Evolutionary conservation across 345 rosid genomes (phyloP), one percentile per base, ranked within the genome.

Genomic region (Euphorbia lathyris): DNA sequence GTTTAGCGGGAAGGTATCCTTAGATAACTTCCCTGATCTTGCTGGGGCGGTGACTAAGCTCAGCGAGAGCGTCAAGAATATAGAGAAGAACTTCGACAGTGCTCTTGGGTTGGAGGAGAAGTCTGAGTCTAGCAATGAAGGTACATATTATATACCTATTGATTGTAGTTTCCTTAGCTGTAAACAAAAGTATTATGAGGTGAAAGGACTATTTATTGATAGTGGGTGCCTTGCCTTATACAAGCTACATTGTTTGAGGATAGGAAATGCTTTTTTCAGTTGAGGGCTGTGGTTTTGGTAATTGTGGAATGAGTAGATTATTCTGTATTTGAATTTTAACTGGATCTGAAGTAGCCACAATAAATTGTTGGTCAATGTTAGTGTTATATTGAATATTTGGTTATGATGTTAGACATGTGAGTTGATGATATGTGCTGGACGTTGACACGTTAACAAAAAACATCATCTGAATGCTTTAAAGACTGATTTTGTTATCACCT

Each of bases 51-150:
- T 96, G 17, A 96, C 90, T 79, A 96, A 96, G 87, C 80, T 96
- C 81, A 90, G 92, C 62, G 99, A 96, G 90, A 96, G 99, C 75
- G 98, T 96, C 72, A 96, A 96, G 88, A 96, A 92, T 79, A 92
- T 96, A 0, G 99, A 96, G 77, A 96, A 96, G 90, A 92, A 90
- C 82, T 96, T 96, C 10, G 99, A 96, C 77, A 90, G 38, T 51
- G 99, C 99, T 66, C 97, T 92, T 51, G 98, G 99, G 11, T 86
- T 86, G 43, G 99, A 96, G 62, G 97, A 96, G 68, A 90, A 96
- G 69, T 47, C 90, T 1, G 91, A 88, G 62, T 77, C 86, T 68
- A 69, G 34, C 79, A 73, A 67, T 43, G 93, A 90, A 90, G 99
- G 99, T 89, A 60, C 64, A 4, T 50, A 20, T 68, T 17, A 58